Base-by-base conservation (phyloP, 2,329 filamentous ascomycete species). In the Venturia asperata region DNA sequence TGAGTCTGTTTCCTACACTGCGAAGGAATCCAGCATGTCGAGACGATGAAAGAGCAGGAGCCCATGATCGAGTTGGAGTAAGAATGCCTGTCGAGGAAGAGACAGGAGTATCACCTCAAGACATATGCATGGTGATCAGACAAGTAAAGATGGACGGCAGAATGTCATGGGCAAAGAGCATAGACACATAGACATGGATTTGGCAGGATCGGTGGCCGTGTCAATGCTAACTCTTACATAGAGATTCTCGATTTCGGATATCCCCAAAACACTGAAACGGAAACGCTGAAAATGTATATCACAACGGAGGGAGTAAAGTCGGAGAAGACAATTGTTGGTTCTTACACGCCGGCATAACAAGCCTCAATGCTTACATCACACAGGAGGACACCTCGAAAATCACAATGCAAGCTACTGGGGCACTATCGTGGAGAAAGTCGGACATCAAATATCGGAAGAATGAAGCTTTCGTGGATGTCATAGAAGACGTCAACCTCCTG, bases 391-490 rank as follows among this genome's bases (percentile, higher is more conserved):
- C 93, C 62, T 93, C 92, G 70, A 94, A 93, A 76, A 99, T 99
- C 77, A 99, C 94, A 34, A 97, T 97, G 92, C 94, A 99, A 80
- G 95, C 94, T 15, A 99, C 94, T 0, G 94, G 95, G 49, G 94
- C 94, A 5, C 83, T 97, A 52, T 97, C 94, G 60, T 99, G 95
- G 94, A 87, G 95, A 71, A 90, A 96, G 74, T 90, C 93, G 67
- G 93, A 97, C 76, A 94, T 99, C 78, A 96, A 96, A 75, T 99
- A 99, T 80, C 90, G 94, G 76, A 99, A 99, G 80, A 99, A 99
- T 79, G 94, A 99, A 77, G 94, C 94, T 41, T 99, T 99, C 73
- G 94, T 99, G 70, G 94, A 99, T 77, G 94, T 99, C 21, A 99
- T 99, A 73, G 94, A 99, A 78, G 94, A 99, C 74, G 93, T 99